Conservation (phyloP, 805 yeast genomes). For the Starmerella geochares region DNA sequence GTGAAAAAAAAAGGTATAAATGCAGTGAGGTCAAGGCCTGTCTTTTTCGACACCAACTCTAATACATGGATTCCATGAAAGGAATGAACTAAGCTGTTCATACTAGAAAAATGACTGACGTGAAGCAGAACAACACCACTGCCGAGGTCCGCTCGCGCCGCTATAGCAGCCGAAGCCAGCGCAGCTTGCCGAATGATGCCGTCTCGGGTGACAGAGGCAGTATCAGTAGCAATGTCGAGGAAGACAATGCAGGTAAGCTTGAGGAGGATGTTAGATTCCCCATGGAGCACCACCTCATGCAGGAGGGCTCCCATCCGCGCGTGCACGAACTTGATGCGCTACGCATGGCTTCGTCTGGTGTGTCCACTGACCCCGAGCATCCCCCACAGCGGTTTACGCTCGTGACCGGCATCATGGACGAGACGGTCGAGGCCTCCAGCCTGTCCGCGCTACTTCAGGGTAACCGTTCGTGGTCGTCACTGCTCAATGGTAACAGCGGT, state of each 20-base stretch:
- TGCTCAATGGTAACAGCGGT: slow-evolving; percentile 1
- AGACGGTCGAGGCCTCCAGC: slow-evolving; percentile 4
- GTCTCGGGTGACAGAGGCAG: background rate
- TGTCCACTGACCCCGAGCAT: background rate
- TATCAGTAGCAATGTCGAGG: background rate
- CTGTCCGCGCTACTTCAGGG: slow-evolving; percentile 3
- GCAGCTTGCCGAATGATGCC: background rate
- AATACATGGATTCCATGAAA: background rate
- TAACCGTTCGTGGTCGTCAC: slow-evolving; percentile 9
- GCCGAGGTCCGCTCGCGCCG: slow-evolving; percentile 5
- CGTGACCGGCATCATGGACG: slow-evolving; percentile 2
- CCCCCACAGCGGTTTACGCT: background rate
- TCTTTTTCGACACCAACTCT: background rate
- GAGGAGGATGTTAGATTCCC: slow-evolving; percentile 14
- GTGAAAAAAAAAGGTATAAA: slow-evolving; percentile 1
- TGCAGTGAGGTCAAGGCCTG: no score
- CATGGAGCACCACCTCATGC: slow-evolving; percentile 13
- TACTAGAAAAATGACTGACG: slow-evolving; percentile 1
- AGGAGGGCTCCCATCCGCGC: slow-evolving; percentile 6
- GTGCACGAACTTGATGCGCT: slow-evolving; percentile 10
- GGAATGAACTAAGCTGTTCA: background rate
- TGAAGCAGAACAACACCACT: background rate
- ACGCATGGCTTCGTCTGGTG: background rate
- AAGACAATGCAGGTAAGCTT: slow-evolving; percentile 7
- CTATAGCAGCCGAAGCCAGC: slow-evolving; percentile 3